phyloP scores from a whole-genome alignment of 2,329 filamentous ascomycete species.

The Alternaria arbusti region DNA sequence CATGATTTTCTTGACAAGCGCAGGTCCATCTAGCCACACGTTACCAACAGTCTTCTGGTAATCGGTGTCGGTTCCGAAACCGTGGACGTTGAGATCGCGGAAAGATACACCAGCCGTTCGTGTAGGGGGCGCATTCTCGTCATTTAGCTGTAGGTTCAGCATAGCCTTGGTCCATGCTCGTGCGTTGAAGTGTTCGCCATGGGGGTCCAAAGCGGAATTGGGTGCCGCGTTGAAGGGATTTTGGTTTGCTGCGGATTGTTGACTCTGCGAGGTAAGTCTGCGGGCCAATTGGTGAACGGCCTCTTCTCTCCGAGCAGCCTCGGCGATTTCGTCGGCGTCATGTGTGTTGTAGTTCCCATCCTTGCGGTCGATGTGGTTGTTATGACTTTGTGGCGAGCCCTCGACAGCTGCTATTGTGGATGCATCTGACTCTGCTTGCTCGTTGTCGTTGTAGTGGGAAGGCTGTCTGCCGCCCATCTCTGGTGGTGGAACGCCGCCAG shows the following conservation, averaged over 20 bases:
- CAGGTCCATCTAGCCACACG: slow-evolving; percentile 51
- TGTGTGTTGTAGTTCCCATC: slow-evolving; percentile 28
- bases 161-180: slow-evolving; percentile 58
- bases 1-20: slow-evolving; percentile 45
- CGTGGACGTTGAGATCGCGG: slow-evolving; percentile 56
- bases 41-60: slow-evolving; percentile 60
- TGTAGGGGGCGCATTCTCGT: slow-evolving; percentile 49
- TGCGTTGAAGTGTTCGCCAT: slow-evolving; percentile 55
- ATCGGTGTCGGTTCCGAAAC: slow-evolving; percentile 57
- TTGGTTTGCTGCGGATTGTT: slow-evolving; percentile 46
- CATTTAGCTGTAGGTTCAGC: slow-evolving; percentile 54
- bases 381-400: slow-evolving; percentile 27
- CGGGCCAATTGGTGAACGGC: slow-evolving; percentile 52
- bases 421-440: slow-evolving; percentile 35
- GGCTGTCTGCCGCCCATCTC: slow-evolving; percentile 35
- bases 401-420: slow-evolving; percentile 42
- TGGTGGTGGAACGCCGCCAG: slow-evolving; percentile 42
- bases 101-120: slow-evolving; percentile 57
- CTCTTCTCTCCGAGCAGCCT: slow-evolving; percentile 38
- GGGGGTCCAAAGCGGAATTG: slow-evolving; percentile 55
- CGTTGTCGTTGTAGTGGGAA: slow-evolving; percentile 19
- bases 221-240: slow-evolving; percentile 49
- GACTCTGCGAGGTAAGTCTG: slow-evolving; percentile 50
- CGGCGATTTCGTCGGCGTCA: slow-evolving; percentile 25
- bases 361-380: slow-evolving; percentile 26